phyloP scores from a whole-genome alignment of 2,329 filamentous ascomycete genomes.

The Periconia macrospinosa region DNA sequence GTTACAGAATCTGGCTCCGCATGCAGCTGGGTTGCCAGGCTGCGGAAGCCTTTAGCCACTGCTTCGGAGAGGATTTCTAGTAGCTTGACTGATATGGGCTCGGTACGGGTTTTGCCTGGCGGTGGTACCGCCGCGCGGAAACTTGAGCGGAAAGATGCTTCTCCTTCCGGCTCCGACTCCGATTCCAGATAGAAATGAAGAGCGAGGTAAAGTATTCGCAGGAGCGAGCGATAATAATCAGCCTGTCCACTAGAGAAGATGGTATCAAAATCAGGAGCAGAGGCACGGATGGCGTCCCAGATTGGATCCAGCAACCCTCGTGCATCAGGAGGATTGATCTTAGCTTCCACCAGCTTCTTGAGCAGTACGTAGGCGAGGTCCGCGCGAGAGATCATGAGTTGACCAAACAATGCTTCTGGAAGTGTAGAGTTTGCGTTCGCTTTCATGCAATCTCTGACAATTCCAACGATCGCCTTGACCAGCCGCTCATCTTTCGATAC shows the following conservation, averaged over 20 bases:
- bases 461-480: conserved; percentile 70
- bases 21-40: conserved; percentile 80
- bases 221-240: conserved; percentile 77
- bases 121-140: conserved; percentile 38
- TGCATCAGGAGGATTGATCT: conserved; percentile 54
- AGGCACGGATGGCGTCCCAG: conserved; percentile 62
- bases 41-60: conserved; percentile 79
- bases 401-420: conserved; percentile 79
- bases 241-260: conserved; percentile 60
- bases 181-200: conserved; percentile 63
- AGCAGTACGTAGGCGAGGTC: conserved; percentile 81
- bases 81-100: conserved; percentile 48
- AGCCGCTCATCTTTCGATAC: conserved; percentile 58
- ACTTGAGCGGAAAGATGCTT: conserved; percentile 33
- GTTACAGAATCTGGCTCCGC: conserved; percentile 66
- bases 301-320: conserved; percentile 58
- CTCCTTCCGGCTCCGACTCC: conserved; percentile 12
- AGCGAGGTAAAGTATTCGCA: conserved; percentile 83
- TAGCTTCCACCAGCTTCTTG: conserved; percentile 70
- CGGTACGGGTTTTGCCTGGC: conserved; percentile 46
- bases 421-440: conserved; percentile 74
- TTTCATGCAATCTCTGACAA: conserved; percentile 75
- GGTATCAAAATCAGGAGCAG: conserved; percentile 61
- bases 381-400: conserved; percentile 73
- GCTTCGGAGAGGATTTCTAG: conserved; percentile 79